Evolutionary conservation across 2,329 filamentous ascomycete genomes (phyloP), one percentile per base, ranked within the genome.

Genomic region (Penicillium italicum): DNA sequence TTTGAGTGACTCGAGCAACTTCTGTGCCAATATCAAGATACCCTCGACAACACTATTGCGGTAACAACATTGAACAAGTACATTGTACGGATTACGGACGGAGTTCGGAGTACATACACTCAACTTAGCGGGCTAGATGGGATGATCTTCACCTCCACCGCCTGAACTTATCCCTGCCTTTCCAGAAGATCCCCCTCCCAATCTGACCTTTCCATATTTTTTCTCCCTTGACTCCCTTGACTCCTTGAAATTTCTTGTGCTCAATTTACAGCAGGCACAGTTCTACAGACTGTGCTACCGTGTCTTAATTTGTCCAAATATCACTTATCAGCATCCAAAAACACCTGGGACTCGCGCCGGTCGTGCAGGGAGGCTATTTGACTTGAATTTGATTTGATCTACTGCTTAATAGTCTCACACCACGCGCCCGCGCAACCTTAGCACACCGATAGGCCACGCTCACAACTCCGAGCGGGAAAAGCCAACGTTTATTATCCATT

Each of bases 81-180:
- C 18, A 45, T 45, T 45, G 14, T 33, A 24, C 40, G 9, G 40
- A 42, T 4, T 36, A 36, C 38, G 14, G 22, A 9, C 38, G 38
- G 22, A 41, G 36, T 40, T 22, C 37, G 40, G 40, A 28, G 30
- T 34, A 33, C 28, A 22, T 45, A n/a, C 18, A 6, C 16, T 34
- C 16, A 24, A 34, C 8, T 31, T 41, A 2, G 36, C 30, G 30
- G 30, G 31, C 16, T 7, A 34, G 44, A 43, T 34, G 43, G 40
- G 43, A 50, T 60, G 59, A 65, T 62, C 54, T 61, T 56, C 61
- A 45, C 38, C 56, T 61, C 61, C 62, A 63, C 63, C 63, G 62
- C 63, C 62, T 58, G 57, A 55, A 46, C 42, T 62, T 49, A 60
- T 63, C 63, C 62, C 58, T 65, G 53, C 62, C 59, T 62, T 49